phyloP scores from a whole-genome alignment of 768 basidiomycete genomes.

The Leccinum barrowsii region DNA sequence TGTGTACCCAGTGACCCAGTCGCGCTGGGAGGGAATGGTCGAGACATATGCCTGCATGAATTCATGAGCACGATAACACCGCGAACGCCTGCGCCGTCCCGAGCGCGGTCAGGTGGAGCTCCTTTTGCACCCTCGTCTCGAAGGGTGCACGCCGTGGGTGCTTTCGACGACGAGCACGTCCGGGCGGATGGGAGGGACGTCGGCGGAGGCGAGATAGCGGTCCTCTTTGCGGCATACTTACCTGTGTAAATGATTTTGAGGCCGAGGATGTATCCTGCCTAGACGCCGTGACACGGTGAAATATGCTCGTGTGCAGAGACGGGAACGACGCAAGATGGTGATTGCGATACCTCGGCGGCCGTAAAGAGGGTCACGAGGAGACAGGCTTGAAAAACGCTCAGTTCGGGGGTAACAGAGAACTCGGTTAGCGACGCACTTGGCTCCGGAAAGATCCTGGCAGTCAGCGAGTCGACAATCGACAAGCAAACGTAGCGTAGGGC shows the following conservation, averaged over 20 bases:
- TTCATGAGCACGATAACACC: too few relatives aligned
- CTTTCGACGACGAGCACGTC: conserved; percentile 97
- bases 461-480: too few relatives aligned
- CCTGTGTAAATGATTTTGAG: conserved; percentile 94
- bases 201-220: conserved; percentile 91
- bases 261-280: conserved; percentile 76
- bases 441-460: conserved; percentile 44
- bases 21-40: too few relatives aligned
- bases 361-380: conserved; percentile 66
- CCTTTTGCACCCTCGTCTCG: conserved; percentile 84
- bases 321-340: conserved; percentile 76
- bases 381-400: conserved; percentile 35
- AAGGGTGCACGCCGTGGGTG: conserved; percentile 90
- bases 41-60: too few relatives aligned
- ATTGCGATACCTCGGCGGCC: conserved; percentile 64
- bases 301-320: conserved; percentile 89
- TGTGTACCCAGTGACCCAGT: too few relatives aligned
- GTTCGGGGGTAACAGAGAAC: neutral
- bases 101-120: conserved; percentile 89
- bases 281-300: conserved; percentile 83
- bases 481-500: too few relatives aligned
- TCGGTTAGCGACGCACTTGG: neutral
- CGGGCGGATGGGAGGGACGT: conserved; percentile 83
- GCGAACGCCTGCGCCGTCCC: conserved; percentile 62
- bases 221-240: conserved; percentile 69